These are phyloP conservation scores for Parathielavia hyrcaniae DNA, from an alignment of 495 filamentous ascomycete species.

Conservation along the genomic window DNA sequence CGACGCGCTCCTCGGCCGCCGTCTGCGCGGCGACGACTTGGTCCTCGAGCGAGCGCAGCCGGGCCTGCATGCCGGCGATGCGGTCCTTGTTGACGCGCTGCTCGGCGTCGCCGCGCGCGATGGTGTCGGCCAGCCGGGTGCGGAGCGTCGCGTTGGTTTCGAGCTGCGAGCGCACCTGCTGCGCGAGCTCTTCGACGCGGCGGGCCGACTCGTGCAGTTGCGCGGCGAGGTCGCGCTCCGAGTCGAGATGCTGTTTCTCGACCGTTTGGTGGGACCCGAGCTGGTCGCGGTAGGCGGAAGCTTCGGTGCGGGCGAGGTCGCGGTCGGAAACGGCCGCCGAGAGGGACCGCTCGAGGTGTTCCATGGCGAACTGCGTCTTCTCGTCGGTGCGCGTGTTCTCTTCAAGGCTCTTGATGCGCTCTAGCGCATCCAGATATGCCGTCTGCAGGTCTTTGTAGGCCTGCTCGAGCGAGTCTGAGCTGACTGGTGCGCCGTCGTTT, in stretches of 20 bases:
- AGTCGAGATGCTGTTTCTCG: conserved; percentile 56
- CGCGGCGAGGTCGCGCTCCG: conserved; percentile 55
- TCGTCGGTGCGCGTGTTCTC: conserved; percentile 38
- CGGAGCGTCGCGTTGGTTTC: conserved; percentile 67
- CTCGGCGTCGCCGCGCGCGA: conserved; percentile 77
- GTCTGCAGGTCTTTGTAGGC: conserved; percentile 75
- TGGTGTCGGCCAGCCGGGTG: conserved; percentile 74
- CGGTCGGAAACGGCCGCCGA: conserved; percentile 64
- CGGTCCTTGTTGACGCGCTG: conserved; percentile 70
- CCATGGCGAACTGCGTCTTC: conserved; percentile 52
- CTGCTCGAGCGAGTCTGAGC: conserved; percentile 67
- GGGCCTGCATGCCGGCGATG: conserved; percentile 76
- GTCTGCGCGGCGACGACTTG: conserved; percentile 76
- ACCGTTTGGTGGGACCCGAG: conserved; percentile 56
- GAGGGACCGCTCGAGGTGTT: conserved; percentile 57
- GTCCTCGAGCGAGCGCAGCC: conserved; percentile 77
- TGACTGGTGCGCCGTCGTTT: conserved; percentile 38
- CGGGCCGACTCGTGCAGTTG: conserved; percentile 65
- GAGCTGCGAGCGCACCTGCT: conserved; percentile 71
- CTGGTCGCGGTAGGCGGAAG: conserved; percentile 52
- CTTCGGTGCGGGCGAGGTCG: conserved; percentile 58
- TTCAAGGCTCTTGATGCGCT: conserved; percentile 53
- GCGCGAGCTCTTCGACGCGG: conserved; percentile 69
- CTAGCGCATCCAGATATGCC: conserved; percentile 47
- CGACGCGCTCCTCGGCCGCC: conserved; percentile 73